Evolutionary conservation across 176 grass and related monocot genomes (phyloP).

Genomic region (Puya raimondii): DNA sequence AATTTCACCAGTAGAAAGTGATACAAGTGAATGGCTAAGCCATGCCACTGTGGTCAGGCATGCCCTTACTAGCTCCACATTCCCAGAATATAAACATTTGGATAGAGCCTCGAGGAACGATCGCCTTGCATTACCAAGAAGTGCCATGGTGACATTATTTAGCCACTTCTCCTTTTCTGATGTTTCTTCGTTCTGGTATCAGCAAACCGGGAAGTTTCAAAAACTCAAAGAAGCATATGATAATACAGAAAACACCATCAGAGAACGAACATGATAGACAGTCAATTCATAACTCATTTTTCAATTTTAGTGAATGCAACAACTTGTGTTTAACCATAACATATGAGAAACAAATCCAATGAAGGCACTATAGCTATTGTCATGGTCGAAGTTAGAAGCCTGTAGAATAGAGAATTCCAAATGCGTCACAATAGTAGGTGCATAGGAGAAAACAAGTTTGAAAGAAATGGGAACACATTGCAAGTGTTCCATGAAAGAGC

Average conservation of each 20-base stretch:
- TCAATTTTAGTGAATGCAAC: background rate
- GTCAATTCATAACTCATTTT: background rate
- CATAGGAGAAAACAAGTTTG: too few species aligned
- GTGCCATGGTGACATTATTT: conserved; percentile 7
- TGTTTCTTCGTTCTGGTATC: conserved; percentile 19
- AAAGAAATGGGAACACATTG: too few species aligned
- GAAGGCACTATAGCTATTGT: background rate
- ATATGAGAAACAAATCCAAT: background rate
- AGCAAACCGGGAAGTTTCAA: background rate
- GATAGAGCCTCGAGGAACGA: conserved; percentile 48
- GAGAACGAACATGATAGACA: too few species aligned
- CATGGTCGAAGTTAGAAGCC: background rate
- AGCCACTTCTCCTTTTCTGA: conserved; percentile 28
- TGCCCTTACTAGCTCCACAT: conserved; percentile 20
- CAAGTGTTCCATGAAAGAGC: too few species aligned
- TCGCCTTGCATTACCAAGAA: conserved; percentile 27
- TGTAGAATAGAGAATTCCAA: too few species aligned
- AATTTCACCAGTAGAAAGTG: conserved; percentile 12
- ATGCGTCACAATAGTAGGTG: too few species aligned
- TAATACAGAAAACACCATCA: background rate
- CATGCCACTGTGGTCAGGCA: conserved; percentile 41
- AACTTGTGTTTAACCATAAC: background rate
- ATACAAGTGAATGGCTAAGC: conserved; percentile 38
- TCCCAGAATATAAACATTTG: conserved; percentile 28
- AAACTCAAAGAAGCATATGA: background rate